These are phyloP conservation scores for Mytilinidion resinicola DNA, from an alignment of 495 filamentous ascomycete species.

Conservation along the genomic window DNA sequence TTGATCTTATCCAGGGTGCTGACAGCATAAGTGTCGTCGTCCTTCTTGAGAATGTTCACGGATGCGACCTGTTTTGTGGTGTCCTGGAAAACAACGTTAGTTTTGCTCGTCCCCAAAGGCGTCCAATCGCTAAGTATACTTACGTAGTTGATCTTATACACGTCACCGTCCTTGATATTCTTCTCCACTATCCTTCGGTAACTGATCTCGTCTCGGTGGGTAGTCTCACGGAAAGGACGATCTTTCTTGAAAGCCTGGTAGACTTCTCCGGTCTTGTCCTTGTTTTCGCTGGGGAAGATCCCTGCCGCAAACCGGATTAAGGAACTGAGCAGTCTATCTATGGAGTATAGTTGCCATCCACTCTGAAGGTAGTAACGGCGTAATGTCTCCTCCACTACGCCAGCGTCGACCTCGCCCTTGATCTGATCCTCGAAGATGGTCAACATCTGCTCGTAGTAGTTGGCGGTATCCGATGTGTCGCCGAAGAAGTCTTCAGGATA, in stretches of 20 bases:
- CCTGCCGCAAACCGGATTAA: constrained; percentile 67
- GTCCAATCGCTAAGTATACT: constrained; percentile 34
- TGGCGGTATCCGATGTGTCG: constrained; percentile 53
- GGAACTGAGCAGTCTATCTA: constrained; percentile 73
- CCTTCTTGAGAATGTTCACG: constrained; percentile 66
- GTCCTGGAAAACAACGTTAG: constrained; percentile 17
- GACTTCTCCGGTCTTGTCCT: constrained; percentile 86
- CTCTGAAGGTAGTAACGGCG: constrained; percentile 80
- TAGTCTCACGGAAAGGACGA: constrained; percentile 71
- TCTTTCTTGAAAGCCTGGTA: constrained; percentile 75
- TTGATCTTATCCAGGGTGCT: constrained; percentile 44
- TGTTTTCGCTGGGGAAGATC: constrained; percentile 72
- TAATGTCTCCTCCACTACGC: constrained; percentile 78
- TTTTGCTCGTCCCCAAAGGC: background rate
- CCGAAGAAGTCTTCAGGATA: constrained; percentile 76
- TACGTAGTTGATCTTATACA: constrained; percentile 81
- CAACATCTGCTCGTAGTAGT: constrained; percentile 64
- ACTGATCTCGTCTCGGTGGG: constrained; percentile 74
- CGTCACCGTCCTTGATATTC: constrained; percentile 79
- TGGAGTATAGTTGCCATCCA: constrained; percentile 85
- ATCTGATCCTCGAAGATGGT: constrained; percentile 63
- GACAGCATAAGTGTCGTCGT: constrained; percentile 74
- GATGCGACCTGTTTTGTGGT: constrained; percentile 51
- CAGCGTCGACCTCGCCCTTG: constrained; percentile 68
- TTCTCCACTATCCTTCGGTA: constrained; percentile 83